Base-by-base conservation (phyloP, 1,139 yeast genomes). In the Yamadazyma dushanensis region DNA sequence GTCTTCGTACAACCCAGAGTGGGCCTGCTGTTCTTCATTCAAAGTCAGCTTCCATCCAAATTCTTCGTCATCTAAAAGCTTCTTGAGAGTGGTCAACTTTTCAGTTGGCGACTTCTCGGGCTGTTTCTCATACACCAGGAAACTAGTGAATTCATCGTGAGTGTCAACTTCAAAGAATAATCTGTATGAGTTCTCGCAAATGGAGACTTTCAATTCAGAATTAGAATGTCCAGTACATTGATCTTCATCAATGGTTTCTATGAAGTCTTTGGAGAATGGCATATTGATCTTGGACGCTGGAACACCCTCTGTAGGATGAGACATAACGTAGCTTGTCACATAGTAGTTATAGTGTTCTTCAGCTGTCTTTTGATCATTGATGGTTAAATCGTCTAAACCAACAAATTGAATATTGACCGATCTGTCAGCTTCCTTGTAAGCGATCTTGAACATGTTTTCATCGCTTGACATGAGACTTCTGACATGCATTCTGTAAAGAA, bases 241-340 rank as follows among this genome's bases (percentile, higher is more conserved):
- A n/a, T 74, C 81, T 45, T 76, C 81, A 26, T 69, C 79, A 18
- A 76, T 77, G 28, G 65, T 69, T 32, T 78, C 85, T 38, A 80
- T 59, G 36, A 76, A 76, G 8, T 81, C 66, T 46, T 78, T 83
- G 38, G 83, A 64, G 57, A 87, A 86, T 32, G 96, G 95, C 65
- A 84, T 69, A 41, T 72, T 73, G 37, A 88, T 72, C 43, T 77
- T 79, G 22, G 85, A 80, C n/a, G 87, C 80, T n/a, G 90, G 82
- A 16, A 94, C 85, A 21, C 97, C 97, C 60, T 92, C 98, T 2
- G 99, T 92, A 26, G 98, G 97, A 51, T 88, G 95, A 5, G 96
- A 84, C 87, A 92, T 84, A 33, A 92, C 78, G 59, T 84, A 92
- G 33, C 95, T 85, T 0, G 97, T 92, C 36, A 92, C 76, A 55